Evolutionary conservation across 192 early-diverging fungal genomes (phyloP).

Genomic region (Coemansia sp.): DNA sequence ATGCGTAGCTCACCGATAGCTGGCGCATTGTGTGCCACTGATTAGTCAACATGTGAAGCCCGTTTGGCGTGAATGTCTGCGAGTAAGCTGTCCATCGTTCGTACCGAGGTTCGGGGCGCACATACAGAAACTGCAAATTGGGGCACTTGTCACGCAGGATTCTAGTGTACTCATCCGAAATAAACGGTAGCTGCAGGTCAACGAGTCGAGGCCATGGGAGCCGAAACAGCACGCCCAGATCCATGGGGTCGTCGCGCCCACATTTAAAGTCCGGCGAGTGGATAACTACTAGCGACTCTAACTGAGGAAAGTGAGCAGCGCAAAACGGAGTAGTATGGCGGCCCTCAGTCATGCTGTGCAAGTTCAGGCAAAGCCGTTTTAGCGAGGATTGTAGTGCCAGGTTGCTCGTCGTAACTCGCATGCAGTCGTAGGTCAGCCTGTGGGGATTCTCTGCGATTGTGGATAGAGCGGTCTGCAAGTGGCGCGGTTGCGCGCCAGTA

Average conservation of each 20-base stretch:
- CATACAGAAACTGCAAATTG: slow-evolving; percentile 32
- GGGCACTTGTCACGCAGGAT: slow-evolving; percentile 45
- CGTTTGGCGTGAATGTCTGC: slow-evolving; percentile 38
- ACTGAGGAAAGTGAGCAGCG: slow-evolving; percentile 44
- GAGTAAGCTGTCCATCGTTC: slow-evolving; percentile 52
- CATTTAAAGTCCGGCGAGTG: slow-evolving; percentile 49
- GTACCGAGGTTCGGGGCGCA: slow-evolving; percentile 47
- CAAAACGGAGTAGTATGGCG: slow-evolving; percentile 41
- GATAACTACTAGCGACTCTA: slow-evolving; percentile 37
- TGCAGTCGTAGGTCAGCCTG: slow-evolving; percentile 31
- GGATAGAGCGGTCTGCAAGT: slow-evolving; percentile 34
- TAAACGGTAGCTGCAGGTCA: slow-evolving; percentile 47
- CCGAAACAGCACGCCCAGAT: slow-evolving; percentile 47
- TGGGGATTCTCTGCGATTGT: slow-evolving; percentile 45
- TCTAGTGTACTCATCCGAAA: slow-evolving; percentile 32
- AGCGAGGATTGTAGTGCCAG: slow-evolving; percentile 50
- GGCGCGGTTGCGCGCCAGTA: slow-evolving; percentile 32
- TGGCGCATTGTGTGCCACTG: slow-evolving; percentile 47
- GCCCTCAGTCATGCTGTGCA: slow-evolving; percentile 44
- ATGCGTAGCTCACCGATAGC: slow-evolving; percentile 41
- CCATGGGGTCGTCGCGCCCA: slow-evolving; percentile 26
- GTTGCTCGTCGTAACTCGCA: slow-evolving; percentile 39
- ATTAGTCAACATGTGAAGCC: slow-evolving; percentile 30
- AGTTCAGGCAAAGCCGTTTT: slow-evolving; percentile 28
- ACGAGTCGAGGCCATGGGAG: slow-evolving; percentile 39